phyloP scores from a whole-genome alignment of 768 basidiomycete species.

The Rossbeevera mucosa region DNA sequence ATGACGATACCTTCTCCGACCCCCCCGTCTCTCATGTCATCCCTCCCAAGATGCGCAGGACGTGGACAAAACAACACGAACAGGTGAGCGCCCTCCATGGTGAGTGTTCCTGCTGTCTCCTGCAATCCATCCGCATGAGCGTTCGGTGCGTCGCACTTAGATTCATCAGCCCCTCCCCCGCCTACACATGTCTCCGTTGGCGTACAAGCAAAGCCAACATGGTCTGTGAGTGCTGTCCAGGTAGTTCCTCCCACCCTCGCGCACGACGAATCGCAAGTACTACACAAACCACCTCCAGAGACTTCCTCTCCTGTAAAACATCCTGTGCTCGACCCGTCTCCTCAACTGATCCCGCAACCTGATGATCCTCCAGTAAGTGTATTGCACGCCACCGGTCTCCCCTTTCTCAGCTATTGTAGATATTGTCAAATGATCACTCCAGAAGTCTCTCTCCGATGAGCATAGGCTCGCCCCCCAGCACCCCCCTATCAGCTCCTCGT shows the following conservation, averaged over 20 bases:
- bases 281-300: conserved; percentile 3
- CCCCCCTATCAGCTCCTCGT: conserved; percentile 27
- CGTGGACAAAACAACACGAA: conserved; percentile 50
- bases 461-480: conserved; percentile 45
- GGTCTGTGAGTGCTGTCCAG: conserved; percentile 38
- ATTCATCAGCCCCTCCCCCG: conserved; percentile 20
- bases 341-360: conserved; percentile 11
- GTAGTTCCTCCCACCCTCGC: conserved; percentile 21
- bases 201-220: conserved; percentile 39
- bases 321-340: conserved; percentile 9
- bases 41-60: conserved; percentile 62
- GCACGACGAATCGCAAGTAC: conserved; percentile 7
- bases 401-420: conserved; percentile 29
- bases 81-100: conserved; percentile 37
- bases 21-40: conserved; percentile 36
- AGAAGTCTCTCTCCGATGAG: conserved; percentile 62
- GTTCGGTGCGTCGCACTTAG: conserved; percentile 28
- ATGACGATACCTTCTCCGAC: conserved; percentile 39
- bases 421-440: conserved; percentile 29
- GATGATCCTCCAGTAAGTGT: conserved; percentile 23
- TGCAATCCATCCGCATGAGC: conserved; percentile 18
- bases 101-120: conserved; percentile 29
- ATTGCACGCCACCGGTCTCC: not conserved
- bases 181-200: conserved; percentile 39
- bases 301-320: conserved; percentile 14